phyloP scores from a whole-genome alignment of 306 rosid species.

The Trifolium pratense region DNA sequence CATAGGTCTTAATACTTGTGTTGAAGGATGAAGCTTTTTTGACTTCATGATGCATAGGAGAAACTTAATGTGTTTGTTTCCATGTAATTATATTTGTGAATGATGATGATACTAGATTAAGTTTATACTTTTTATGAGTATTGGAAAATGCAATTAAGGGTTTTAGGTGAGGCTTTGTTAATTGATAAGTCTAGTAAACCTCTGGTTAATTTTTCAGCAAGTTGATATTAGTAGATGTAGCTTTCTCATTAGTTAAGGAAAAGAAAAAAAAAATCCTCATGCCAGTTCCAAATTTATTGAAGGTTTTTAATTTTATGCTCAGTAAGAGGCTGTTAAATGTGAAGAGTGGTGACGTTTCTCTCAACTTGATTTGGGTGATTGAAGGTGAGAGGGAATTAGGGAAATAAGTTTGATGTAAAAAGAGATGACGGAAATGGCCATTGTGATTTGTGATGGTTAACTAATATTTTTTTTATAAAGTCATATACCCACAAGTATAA shows the following conservation, averaged over 20 bases:
- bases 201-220: not conserved
- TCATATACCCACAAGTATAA: slow-evolving; percentile 6
- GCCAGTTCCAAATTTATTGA: not conserved
- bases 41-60: not conserved
- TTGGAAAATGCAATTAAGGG: not conserved
- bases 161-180: slow-evolving; percentile 24
- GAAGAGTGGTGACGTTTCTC: slow-evolving; percentile 13
- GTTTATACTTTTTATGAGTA: not conserved
- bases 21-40: slow-evolving; percentile 5
- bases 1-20: not conserved
- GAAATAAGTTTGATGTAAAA: slow-evolving; percentile 12
- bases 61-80: not conserved
- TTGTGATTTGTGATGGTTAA: not conserved
- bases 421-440: not conserved
- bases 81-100: slow-evolving; percentile 19
- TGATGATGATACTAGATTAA: slow-evolving; percentile 23
- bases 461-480: slow-evolving; percentile 22
- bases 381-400: not conserved
- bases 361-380: slow-evolving; percentile 9
- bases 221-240: slow-evolving; percentile 13
- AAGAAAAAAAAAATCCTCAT: not conserved
- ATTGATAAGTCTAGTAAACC: not conserved
- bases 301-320: not conserved
- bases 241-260: not conserved
- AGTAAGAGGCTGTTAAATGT: slow-evolving; percentile 9